Evolutionary conservation across 176 grass and related monocot species (phyloP).

Genomic region (Oryza australiensis): DNA sequence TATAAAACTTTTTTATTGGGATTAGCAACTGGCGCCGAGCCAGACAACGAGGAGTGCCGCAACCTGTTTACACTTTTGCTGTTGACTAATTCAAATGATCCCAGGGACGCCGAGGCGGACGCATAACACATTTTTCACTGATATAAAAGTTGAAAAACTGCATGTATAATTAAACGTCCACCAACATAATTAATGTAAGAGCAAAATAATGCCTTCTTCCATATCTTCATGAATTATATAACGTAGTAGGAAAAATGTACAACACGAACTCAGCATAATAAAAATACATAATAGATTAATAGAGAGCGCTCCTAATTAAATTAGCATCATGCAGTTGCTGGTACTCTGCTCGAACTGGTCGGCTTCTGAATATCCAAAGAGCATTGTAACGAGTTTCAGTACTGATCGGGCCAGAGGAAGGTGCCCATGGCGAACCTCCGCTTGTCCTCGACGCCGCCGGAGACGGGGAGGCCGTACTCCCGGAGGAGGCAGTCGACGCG

Average conservation of each 20-base stretch:
- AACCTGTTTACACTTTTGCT: too few species aligned
- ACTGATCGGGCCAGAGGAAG: slow-evolving; percentile 75
- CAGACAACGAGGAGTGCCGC: too few species aligned
- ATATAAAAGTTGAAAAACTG: too few species aligned
- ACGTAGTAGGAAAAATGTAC: neutral
- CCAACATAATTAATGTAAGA: too few species aligned
- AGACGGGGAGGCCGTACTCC: slow-evolving; percentile 68
- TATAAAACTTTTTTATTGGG: too few species aligned
- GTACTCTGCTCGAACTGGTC: neutral
- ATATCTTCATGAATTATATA: neutral
- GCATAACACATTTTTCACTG: too few species aligned
- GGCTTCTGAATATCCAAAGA: neutral
- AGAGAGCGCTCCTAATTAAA: too few species aligned
- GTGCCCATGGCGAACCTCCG: slow-evolving; percentile 71
- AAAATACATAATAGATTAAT: too few species aligned
- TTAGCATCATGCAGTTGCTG: neutral
- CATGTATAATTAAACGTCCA: neutral
- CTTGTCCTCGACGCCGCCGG: slow-evolving; percentile 58
- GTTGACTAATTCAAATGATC: too few species aligned
- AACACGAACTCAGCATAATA: neutral
- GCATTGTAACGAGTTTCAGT: neutral
- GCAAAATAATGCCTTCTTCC: neutral
- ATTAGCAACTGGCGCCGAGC: too few species aligned
- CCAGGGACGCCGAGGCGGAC: too few species aligned
- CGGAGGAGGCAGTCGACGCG: slow-evolving; percentile 62